A percentile compares a stretch with the other conserved stretches of the same genome.
Conservation (phyloP, 441 rosid species). For the Capsella rubella region DNA sequence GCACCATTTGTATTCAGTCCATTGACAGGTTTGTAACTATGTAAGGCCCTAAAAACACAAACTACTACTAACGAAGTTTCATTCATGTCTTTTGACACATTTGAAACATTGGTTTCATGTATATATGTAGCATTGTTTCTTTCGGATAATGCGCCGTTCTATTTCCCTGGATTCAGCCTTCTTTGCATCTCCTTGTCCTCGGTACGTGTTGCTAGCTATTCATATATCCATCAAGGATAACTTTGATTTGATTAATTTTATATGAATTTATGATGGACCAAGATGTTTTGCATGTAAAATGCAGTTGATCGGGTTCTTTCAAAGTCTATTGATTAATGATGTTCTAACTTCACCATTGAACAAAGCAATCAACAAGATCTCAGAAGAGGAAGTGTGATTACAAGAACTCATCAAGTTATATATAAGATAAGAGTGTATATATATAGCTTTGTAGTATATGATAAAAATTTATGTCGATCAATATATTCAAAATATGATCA, state of each 20-base stretch:
- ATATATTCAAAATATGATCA: not conserved
- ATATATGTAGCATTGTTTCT: conserved; percentile 73
- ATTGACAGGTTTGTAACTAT: conserved; percentile 61
- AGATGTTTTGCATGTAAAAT: not conserved
- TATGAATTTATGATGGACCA: not conserved
- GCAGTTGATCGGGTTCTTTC: conserved; percentile 79
- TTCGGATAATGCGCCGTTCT: conserved; percentile 74
- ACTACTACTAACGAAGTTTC: not conserved
- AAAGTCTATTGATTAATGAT: conserved; percentile 60
- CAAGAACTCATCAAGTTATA: conserved; percentile 3
- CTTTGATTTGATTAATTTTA: not conserved
- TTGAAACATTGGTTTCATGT: not conserved
- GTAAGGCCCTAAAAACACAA: not conserved
- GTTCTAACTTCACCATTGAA: conserved; percentile 39
- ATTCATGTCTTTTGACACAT: conserved; percentile 1
- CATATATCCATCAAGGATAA: not conserved
- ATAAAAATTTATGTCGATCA: not conserved
- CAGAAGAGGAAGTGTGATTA: conserved; percentile 33
- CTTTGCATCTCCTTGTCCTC: conserved; percentile 63
- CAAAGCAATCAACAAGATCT: conserved; percentile 17
- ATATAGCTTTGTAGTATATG: not conserved
- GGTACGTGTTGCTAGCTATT: conserved; percentile 47
- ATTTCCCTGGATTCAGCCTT: conserved; percentile 87
- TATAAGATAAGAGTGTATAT: conserved; percentile 13
- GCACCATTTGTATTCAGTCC: conserved; percentile 87